Evolutionary conservation across 768 basidiomycete species (phyloP).

Genomic region (Xanthoconium stramineum): DNA sequence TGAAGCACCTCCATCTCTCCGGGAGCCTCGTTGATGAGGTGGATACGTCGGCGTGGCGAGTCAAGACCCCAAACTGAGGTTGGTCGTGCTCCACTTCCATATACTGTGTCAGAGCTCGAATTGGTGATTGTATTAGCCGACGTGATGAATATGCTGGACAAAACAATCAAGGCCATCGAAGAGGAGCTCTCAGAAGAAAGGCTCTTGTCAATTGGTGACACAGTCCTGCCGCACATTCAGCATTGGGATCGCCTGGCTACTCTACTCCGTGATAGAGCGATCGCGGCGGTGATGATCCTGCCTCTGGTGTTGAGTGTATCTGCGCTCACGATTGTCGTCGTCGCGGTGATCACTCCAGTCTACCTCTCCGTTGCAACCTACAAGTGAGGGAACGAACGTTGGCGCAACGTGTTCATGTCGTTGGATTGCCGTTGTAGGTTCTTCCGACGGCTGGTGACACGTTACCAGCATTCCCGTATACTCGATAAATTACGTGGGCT

Average conservation of each 20-base stretch:
- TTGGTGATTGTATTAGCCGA: background rate
- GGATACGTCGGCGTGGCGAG: constrained; percentile 14
- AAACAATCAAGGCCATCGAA: constrained; percentile 5
- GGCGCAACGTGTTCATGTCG: background rate
- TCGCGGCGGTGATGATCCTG: background rate
- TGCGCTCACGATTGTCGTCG: background rate
- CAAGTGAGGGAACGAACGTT: background rate
- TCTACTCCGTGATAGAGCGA: background rate
- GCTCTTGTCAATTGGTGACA: constrained; percentile 7
- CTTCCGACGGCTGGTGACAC: background rate
- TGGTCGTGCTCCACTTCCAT: background rate
- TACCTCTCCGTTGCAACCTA: background rate
- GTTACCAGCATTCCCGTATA: background rate
- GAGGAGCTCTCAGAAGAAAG: constrained; percentile 7
- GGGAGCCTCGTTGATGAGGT: constrained; percentile 11
- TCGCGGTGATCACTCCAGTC: background rate
- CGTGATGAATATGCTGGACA: background rate
- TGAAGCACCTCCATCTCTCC: constrained; percentile 18
- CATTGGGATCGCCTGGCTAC: constrained; percentile 10
- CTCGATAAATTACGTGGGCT: background rate
- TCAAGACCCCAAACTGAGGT: constrained; percentile 21
- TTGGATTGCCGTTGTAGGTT: background rate
- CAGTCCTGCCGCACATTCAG: constrained; percentile 6
- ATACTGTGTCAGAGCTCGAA: background rate
- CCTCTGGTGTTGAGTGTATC: constrained; percentile 4